These are phyloP conservation scores for Fusarium clavum DNA, from an alignment of 2,329 filamentous ascomycete species.

Conservation along the genomic window DNA sequence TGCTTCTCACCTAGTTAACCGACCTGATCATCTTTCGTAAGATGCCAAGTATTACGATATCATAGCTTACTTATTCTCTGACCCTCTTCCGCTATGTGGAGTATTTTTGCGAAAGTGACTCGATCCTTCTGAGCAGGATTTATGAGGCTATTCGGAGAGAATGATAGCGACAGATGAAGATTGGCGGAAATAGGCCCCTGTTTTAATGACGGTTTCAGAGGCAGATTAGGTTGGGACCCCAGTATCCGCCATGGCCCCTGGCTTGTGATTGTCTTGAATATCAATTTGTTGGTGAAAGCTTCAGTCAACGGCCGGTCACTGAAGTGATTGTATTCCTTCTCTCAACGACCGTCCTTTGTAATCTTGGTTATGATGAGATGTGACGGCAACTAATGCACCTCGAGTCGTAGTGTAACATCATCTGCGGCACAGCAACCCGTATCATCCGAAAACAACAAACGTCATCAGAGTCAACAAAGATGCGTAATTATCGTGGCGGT, in stretches of 20 bases:
- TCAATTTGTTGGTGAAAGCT: not conserved
- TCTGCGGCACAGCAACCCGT: constrained; percentile 2
- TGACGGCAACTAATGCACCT: not conserved
- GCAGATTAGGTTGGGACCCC: constrained; percentile 27
- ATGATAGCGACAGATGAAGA: not conserved
- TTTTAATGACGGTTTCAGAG: constrained; percentile 27
- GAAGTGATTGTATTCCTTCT: not conserved
- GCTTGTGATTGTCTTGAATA: not conserved
- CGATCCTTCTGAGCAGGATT: not conserved
- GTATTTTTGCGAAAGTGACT: not conserved
- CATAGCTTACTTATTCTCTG: not conserved
- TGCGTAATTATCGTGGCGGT: constrained; percentile 21
- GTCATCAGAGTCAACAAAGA: constrained; percentile 15
- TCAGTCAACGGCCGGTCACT: not conserved
- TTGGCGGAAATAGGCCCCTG: constrained; percentile 18
- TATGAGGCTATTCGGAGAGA: constrained; percentile 20
- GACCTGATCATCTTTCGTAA: not conserved
- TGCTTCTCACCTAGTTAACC: not conserved
- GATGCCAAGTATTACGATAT: not conserved
- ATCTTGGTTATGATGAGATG: not conserved
- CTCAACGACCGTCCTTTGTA: not conserved
- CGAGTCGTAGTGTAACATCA: constrained; percentile 5
- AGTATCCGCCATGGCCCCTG: constrained; percentile 18
- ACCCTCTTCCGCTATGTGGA: not conserved
- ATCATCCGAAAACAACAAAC: constrained; percentile 23